Percentiles rank a stretch among this genome's conserved stretches.
phyloP scores from a whole-genome alignment of 148 eudicot species.

The Drosera capensis region DNA sequence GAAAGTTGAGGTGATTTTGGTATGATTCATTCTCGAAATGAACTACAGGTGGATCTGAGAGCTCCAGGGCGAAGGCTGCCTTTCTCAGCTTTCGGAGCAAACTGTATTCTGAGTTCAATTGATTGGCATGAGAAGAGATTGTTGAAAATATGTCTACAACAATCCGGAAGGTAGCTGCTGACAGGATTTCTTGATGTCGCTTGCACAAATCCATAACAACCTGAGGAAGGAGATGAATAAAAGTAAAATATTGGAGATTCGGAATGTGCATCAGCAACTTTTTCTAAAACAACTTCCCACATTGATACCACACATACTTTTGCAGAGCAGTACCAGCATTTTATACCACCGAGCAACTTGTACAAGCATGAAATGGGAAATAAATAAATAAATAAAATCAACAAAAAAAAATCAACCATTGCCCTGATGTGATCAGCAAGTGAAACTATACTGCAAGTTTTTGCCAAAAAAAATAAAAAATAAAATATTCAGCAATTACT shows the following conservation, averaged over 20 bases:
- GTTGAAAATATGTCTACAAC: slow-evolving; percentile 49
- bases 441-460: no score
- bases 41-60: slow-evolving; percentile 73
- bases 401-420: no score
- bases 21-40: slow-evolving; percentile 75
- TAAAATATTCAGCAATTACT: no score
- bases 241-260: neutral
- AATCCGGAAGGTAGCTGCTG: slow-evolving; percentile 34
- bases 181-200: slow-evolving; percentile 36
- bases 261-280: slow-evolving; percentile 1
- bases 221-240: slow-evolving; percentile 21
- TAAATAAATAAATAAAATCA: no score
- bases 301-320: no score
- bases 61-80: slow-evolving; percentile 59
- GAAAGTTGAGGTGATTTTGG: slow-evolving; percentile 50
- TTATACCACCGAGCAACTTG: no score
- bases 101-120: slow-evolving; percentile 39
- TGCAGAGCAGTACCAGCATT: no score
- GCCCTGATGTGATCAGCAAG: no score
- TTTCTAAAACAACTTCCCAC: neutral
- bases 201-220: slow-evolving; percentile 69
- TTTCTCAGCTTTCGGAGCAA: slow-evolving; percentile 47
- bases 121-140: slow-evolving; percentile 49
- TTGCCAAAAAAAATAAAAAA: no score
- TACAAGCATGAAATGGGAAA: no score